Conservation (phyloP, 257 asterid species). For the Jacaranda mimosifolia region DNA sequence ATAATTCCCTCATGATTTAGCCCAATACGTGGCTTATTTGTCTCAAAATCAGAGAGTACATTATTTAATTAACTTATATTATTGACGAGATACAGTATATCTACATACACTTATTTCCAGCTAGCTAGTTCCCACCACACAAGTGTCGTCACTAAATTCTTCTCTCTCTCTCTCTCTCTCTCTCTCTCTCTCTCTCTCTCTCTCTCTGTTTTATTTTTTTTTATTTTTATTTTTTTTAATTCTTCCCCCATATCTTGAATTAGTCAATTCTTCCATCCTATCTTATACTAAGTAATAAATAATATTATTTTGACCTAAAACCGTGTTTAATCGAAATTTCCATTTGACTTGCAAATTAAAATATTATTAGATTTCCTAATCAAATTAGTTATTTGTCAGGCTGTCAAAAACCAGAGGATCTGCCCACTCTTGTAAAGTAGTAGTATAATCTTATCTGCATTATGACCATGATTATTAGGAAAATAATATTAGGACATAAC, state of each 20-base stretch:
- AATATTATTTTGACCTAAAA: slow-evolving; percentile 24
- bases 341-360: slow-evolving; percentile 26
- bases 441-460: slow-evolving; percentile 14
- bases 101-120: no score
- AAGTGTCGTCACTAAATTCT: slow-evolving; percentile 11
- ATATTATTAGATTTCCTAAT: slow-evolving; percentile 1
- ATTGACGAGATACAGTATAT: no score
- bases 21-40: no score
- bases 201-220: no score
- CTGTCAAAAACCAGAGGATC: slow-evolving; percentile 14
- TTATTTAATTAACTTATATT: no score
- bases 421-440: not conserved
- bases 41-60: no score
- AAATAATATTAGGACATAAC: not conserved
- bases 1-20: no score
- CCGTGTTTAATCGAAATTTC: slow-evolving; percentile 17
- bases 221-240: not conserved
- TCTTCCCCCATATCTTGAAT: not conserved
- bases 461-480: not conserved
- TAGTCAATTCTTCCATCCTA: slow-evolving; percentile 13
- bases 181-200: no score
- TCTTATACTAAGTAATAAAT: not conserved
- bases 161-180: no score
- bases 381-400: slow-evolving; percentile 11
- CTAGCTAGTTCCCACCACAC: not conserved